Evolutionary conservation across 1,284 basidiomycete species (phyloP).

Genomic region (Blastosporella zonata): DNA sequence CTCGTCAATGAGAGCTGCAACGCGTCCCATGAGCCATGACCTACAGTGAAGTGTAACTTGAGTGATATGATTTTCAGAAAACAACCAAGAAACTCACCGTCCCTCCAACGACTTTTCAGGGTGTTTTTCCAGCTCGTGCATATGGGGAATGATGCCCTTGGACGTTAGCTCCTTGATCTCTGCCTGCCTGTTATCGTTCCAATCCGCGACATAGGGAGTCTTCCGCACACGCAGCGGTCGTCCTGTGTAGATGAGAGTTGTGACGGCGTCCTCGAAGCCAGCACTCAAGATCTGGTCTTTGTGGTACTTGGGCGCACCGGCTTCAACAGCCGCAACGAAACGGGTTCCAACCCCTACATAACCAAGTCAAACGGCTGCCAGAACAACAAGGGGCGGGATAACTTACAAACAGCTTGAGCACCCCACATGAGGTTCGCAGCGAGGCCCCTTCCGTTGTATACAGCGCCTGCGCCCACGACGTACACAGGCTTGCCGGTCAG

Average conservation of each 20-base stretch:
- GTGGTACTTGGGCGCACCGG: constrained; percentile 78
- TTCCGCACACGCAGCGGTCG: constrained; percentile 81
- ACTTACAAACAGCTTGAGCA: constrained; percentile 74
- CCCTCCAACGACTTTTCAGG: constrained; percentile 63
- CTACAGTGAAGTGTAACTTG: constrained; percentile 18
- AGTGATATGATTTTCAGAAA: not conserved
- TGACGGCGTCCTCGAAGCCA: constrained; percentile 68
- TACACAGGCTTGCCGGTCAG: constrained; percentile 79
- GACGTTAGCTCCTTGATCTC: constrained; percentile 78
- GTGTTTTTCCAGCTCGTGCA: constrained; percentile 68
- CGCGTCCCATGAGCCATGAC: constrained; percentile 78
- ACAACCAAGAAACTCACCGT: constrained; percentile 18
- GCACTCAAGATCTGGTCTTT: constrained; percentile 72
- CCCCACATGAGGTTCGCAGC: constrained; percentile 85
- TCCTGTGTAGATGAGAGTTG: constrained; percentile 85
- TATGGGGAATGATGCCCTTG: constrained; percentile 74
- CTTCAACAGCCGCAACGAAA: constrained; percentile 83
- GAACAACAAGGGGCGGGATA: constrained; percentile 27
- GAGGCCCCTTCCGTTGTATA: constrained; percentile 83
- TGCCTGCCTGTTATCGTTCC: constrained; percentile 63
- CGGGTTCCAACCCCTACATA: constrained; percentile 70
- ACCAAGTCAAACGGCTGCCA: constrained; percentile 8
- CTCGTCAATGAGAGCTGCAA: constrained; percentile 72
- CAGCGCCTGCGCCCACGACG: constrained; percentile 83
- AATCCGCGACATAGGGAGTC: constrained; percentile 78